Evolutionary conservation across 169 alveolate genomes (phyloP), one percentile per base, ranked within the genome.

Genomic region (Plasmodium vinckei): DNA sequence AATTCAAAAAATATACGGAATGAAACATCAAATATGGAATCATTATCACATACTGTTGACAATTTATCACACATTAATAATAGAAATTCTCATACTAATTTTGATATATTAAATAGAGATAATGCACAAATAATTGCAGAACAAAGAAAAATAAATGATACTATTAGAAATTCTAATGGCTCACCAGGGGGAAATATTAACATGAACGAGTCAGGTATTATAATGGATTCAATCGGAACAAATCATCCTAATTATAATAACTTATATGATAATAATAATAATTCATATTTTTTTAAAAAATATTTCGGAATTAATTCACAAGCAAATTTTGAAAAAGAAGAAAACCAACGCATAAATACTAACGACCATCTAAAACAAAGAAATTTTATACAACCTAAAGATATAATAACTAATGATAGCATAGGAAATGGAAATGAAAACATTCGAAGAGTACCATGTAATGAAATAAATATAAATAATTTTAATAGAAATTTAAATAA

Each of bases 251-350:
- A 53, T 59, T 72, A 57, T 71, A 77, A 44, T 19, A 77, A 77
- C 25, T 6, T 42, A 17, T 63, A 51, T 51, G 88, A 77, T 25
- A 54, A 39, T 23, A 77, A 77, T 44, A 6, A 33, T 17, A 77
- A 77, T 44, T 64, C 73, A 9, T 25, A 63, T 15, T 63, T 64
- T 51, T 77, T 63, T 13, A 77, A 68, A 68, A 77, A 77, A 44
- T 64, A 77, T 19, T 25, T 15, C 56, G 54, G 19, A 57, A 4
- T 44, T 6, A 77, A 77, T 19, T 56, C 72, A 1, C 57, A 23
- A 17, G 19, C 51, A 39, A 15, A 64, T 69, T 33, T 23, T 56
- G 77, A 64, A 19, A 44, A 68, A 54, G 88, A 77, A 23, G 56
- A 54, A 42, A 75, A 63, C 19, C 75, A 77, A 63, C 60, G 39